Conservation (phyloP, 352 stramenopile genomes). For the Phytophthora crassamura region DNA sequence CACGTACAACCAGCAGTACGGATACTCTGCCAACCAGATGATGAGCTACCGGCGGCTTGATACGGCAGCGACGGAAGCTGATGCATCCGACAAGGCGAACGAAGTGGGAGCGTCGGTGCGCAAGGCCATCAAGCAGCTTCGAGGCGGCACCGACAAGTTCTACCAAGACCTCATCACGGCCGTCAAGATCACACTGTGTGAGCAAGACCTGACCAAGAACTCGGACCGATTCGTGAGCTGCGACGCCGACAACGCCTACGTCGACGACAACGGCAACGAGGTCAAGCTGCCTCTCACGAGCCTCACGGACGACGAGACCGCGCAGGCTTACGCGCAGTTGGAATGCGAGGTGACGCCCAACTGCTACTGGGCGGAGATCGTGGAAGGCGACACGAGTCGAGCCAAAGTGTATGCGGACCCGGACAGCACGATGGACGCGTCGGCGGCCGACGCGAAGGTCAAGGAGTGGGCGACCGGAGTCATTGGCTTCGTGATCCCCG, state of each 20-base stretch:
- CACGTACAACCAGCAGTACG: conserved; percentile 9
- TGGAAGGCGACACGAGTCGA: conserved; percentile 38
- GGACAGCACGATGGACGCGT: conserved; percentile 37
- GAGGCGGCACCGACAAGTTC: conserved; percentile 63
- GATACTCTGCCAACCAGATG: not conserved
- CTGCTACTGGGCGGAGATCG: conserved; percentile 67
- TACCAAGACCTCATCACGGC: conserved; percentile 70
- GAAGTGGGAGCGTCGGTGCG: conserved; percentile 58
- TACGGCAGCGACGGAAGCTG: conserved; percentile 11
- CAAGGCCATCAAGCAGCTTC: conserved; percentile 68
- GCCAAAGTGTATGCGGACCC: conserved; percentile 38
- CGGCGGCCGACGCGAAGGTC: conserved; percentile 36
- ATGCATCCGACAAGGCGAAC: conserved; percentile 50
- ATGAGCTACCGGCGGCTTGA: conserved; percentile 31
- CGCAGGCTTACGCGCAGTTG: conserved; percentile 38
- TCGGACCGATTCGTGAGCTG: conserved; percentile 43
- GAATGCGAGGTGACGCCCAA: conserved; percentile 68
- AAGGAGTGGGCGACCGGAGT: conserved; percentile 62
- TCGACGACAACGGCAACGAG: conserved; percentile 43
- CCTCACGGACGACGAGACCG: conserved; percentile 33
- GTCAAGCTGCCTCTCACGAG: conserved; percentile 32
- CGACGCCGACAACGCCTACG: conserved; percentile 44
- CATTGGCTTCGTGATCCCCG: conserved; percentile 60
- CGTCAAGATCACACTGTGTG: conserved; percentile 58
- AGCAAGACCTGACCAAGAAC: conserved; percentile 39